Base-by-base conservation (phyloP, 768 basidiomycete species). In the Xanthoconium stramineum region DNA sequence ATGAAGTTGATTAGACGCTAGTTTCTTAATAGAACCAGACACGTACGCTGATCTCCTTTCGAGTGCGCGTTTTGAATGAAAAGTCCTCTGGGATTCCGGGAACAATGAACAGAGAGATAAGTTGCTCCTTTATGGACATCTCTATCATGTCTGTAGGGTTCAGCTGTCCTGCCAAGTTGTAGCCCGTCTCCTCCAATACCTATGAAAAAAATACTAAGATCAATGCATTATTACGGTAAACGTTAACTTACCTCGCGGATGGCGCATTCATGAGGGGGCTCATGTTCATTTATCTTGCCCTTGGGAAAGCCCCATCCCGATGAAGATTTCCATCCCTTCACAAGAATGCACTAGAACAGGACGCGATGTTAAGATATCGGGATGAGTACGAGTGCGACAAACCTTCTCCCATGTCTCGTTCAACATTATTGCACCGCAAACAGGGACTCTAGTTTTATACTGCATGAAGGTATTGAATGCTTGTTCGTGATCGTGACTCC, bases 261-360 rank as follows among this genome's bases (percentile, higher is more conserved):
- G 3, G 96, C 97, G 72, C 97, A 99, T 52, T 80, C 81, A 47
- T 82, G 80, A 53, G 86, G 82, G 9, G 88, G 84, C 69, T 99
- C 97, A 57, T 89, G 83, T 69, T 95, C 88, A 65, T 99, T 99
- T 71, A 98, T 98, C 75, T 99, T 99, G n/a, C 97, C 97, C 69
- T 96, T 91, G 8, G 97, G 97, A 72, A 98, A 99, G n/a, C 93
- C 89, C 97, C 97, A 99, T 8, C 94, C 92, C 3, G 97, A 91
- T 19, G 88, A 91, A 36, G 92, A 85, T 72, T 97, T 98, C 93
- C 93, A 98, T 8, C 97, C 97, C 73, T 97, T 94, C 56, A 99
- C 97, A 57, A 99, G 82, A n/a, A 99, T 80, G 67, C 92, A 94
- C 95, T 98, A 49, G 47, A 53, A 36, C 30, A 43, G 53, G 59